Base-by-base conservation (phyloP, 164 flowering plant species). In the Vitis labrusca region DNA sequence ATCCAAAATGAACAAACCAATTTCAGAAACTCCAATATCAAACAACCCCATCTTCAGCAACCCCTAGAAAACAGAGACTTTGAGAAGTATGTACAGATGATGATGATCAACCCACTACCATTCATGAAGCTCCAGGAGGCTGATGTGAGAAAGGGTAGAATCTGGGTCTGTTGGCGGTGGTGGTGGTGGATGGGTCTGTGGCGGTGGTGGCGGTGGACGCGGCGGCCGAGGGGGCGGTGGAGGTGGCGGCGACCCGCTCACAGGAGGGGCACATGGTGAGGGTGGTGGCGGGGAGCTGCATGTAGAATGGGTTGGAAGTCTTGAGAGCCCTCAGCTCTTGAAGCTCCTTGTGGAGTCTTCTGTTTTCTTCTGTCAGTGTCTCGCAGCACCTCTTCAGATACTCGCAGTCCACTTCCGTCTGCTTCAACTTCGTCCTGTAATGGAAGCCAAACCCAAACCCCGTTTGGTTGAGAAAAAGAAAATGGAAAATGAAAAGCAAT, bases 221-320 rank as follows among this genome's bases (percentile, higher is more conserved):
- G 17, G 76, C 44, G 47, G 76, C 13, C 37, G 74, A 5, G 47
- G 55, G 0, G n/a, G 55, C 1, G 16, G 70, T 59, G 60, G 65
- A 2, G 29, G 70, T 59, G 60, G 65, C 9, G 19, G 75, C 75
- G 53, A 67, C 70, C 17, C 75, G 70, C 53, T 74, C 74, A 11
- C 77, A 75, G 9, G 74, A 70, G 3, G 74, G 74, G 58, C 78
- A 75, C 74, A 75, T 75, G 63, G 78, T 75, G 57, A 75, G 77
- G n/a, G 82, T 64, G 30, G 82, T 69, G 71, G 74, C 67, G 27
- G 80, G 69, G 49, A 67, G 49, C 2, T 71, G 70, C 70, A 70
- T 66, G 71, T 67, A 54, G 44, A 75, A 63, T 3, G 65, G 73
- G 8, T 63, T 56, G 4, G 68, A 64, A 13, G 70, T 32, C n/a